Evolutionary conservation across 2,329 filamentous ascomycete species (phyloP).

Genomic region (Microdochium paspali): DNA sequence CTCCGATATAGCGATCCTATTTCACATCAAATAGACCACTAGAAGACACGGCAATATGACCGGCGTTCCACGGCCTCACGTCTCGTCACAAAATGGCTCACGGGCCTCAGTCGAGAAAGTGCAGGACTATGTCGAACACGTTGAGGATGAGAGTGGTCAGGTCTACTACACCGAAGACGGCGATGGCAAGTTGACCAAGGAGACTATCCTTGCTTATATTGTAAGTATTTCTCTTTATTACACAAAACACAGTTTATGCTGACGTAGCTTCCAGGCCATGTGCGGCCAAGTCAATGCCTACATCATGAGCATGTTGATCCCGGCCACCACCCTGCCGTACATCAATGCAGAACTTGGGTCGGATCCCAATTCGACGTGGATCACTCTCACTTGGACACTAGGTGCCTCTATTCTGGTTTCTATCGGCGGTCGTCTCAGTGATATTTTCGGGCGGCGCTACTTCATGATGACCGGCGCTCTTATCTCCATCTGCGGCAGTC

Average conservation of each 20-base stretch:
- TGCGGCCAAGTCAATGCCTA: constrained; percentile 17
- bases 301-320: constrained; percentile 24
- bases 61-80: background rate
- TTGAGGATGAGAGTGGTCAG: background rate
- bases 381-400: constrained; percentile 21
- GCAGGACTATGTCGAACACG: background rate
- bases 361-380: constrained; percentile 23
- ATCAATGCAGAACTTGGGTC: constrained; percentile 24
- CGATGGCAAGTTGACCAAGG: constrained; percentile 2
- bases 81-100: background rate
- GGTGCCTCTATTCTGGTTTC: constrained; percentile 23
- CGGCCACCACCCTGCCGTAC: constrained; percentile 20
- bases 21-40: background rate
- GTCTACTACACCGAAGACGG: background rate
- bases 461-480: constrained; percentile 25
- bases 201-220: constrained; percentile 3
- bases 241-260: too few species aligned
- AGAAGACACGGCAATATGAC: background rate
- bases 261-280: constrained; percentile 5
- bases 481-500: constrained; percentile 22
- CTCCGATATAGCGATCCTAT: background rate
- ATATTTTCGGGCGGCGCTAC: constrained; percentile 28
- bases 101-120: background rate
- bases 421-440: constrained; percentile 23
- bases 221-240: background rate